phyloP scores from a whole-genome alignment of 2,329 filamentous ascomycete species.

The Stagonosporopsis vannaccii region DNA sequence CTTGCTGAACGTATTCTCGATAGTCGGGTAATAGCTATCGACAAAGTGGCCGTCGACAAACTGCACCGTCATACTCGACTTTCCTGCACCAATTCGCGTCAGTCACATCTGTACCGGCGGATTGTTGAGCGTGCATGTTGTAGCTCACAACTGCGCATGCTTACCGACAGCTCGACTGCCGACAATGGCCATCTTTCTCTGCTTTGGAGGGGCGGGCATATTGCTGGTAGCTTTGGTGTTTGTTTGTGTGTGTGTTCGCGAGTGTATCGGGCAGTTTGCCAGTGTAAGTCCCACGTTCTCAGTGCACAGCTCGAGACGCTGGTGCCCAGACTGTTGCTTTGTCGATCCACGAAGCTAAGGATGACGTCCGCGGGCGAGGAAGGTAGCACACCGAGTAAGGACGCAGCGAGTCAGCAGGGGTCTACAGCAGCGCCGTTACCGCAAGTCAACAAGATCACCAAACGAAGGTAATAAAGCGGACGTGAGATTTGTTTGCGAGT shows the following conservation, averaged over 20 bases:
- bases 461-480: background rate
- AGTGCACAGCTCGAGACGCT: conserved; percentile 27
- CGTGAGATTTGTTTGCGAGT: conserved; percentile 4
- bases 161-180: conserved; percentile 91
- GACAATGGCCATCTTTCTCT: conserved; percentile 94
- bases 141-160: conserved; percentile 33
- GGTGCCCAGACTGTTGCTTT: conserved; percentile 36
- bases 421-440: conserved; percentile 27
- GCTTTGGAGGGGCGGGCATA: conserved; percentile 79
- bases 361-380: conserved; percentile 20
- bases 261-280: conserved; percentile 31
- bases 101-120: conserved; percentile 4
- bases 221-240: conserved; percentile 22
- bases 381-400: conserved; percentile 15
- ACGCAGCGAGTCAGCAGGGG: conserved; percentile 7
- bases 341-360: conserved; percentile 35
- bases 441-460: conserved; percentile 5
- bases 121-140: conserved; percentile 13
- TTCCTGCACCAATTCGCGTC: conserved; percentile 66
- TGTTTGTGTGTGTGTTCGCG: conserved; percentile 6
- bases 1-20: conserved; percentile 98
- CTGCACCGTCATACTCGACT: conserved; percentile 95
- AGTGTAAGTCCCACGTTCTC: conserved; percentile 28
- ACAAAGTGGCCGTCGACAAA: conserved; percentile 98
- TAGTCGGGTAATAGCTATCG: conserved; percentile 98